Base-by-base conservation (phyloP, 2,329 filamentous ascomycete genomes). In the Hypoxylon sp. region DNA sequence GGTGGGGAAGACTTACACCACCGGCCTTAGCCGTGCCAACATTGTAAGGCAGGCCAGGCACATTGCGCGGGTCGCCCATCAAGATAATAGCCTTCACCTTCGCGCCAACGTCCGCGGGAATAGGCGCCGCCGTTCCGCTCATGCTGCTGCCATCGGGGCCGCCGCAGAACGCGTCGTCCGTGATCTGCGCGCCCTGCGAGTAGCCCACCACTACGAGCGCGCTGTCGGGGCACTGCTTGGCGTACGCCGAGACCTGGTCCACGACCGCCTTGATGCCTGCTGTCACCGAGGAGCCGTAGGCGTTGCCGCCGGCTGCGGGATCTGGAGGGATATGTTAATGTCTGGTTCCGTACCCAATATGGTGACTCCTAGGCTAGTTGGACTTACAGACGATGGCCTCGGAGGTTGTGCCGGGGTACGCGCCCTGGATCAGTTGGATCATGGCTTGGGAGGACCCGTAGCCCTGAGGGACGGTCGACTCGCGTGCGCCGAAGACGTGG, bases 121-220 rank as follows among this genome's bases (percentile, higher is more conserved):
- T 4, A 8, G 61, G 65, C n/a, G 65, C 35, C 8, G 61, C 53
- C 2, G 59, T 64, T 11, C 53, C 46, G 22, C 50, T 58, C 62
- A 66, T 56, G 53, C 64, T 61, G 49, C 63, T 68, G 30, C 61
- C 65, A 35, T 68, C 65, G 35, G 66, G 61, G 1, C 88, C 88
- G 14, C 88, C 88, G 74, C 88, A 90, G 56, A 90, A 79, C 4
- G 87, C 88, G 72, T 88, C 85, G 72, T 90, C 88, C 76, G 88
- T 85, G 72, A 90, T 90, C 79, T 91, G 86, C 48, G 85, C 86
- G 50, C 88, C 88, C 84, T 89, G 88, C 6, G 86, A 89, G 77
- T 91, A 91, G 37, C 89, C 89, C 40, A 90, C 85, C 33, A 90
- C 78, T 5, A 90, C 86, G 35, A 91, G 81, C 74, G 89, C 79